Evolutionary conservation across 192 early-diverging fungal genomes (phyloP).

Genomic region (Glomus cerebriforme): DNA sequence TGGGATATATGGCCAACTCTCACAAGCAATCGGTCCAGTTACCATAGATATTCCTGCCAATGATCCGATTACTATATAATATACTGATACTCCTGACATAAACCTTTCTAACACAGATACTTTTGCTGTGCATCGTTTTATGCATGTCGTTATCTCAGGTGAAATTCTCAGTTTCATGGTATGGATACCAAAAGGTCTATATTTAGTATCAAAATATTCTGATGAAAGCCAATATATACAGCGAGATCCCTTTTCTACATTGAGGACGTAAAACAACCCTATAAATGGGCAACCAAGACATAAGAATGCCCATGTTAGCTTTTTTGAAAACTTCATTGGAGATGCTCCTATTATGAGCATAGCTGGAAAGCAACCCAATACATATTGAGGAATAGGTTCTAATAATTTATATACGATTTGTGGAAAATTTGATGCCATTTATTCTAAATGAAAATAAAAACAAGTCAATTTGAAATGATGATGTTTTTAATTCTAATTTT

Average conservation of each 20-base stretch:
- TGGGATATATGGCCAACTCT: too few species aligned
- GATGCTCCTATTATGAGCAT: too few species aligned
- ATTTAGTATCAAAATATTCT: too few species aligned
- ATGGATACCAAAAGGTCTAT: neutral
- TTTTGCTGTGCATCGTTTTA: neutral
- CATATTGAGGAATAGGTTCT: too few species aligned
- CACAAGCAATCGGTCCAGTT: neutral
- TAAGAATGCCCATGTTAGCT: neutral
- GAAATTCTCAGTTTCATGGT: neutral
- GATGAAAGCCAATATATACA: neutral
- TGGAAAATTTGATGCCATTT: too few species aligned
- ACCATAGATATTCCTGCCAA: neutral
- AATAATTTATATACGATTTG: too few species aligned
- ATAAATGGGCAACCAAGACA: too few species aligned
- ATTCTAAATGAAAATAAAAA: too few species aligned
- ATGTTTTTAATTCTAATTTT: too few species aligned
- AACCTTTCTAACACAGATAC: conserved; percentile 12
- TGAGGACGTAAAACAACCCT: conserved; percentile 4
- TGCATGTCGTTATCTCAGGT: neutral
- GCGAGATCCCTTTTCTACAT: neutral
- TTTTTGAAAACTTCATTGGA: neutral
- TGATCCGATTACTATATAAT: conserved; percentile 5
- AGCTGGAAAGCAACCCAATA: too few species aligned
- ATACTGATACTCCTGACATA: neutral
- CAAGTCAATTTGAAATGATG: too few species aligned